phyloP scores from a whole-genome alignment of 129 eudicot species.

The Gnaphalium uliginosum region DNA sequence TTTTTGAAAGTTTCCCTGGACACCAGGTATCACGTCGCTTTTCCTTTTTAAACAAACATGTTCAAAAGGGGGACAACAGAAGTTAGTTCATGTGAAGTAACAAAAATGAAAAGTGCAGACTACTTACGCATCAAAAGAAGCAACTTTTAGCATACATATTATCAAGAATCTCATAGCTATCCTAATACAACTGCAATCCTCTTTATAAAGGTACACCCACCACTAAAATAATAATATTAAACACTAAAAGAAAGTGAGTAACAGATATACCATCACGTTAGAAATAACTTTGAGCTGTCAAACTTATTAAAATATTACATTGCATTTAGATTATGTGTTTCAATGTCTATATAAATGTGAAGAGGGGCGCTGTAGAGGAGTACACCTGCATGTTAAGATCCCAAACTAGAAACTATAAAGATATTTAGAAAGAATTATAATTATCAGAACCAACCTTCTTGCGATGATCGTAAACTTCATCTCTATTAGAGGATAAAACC shows the following conservation, averaged over 20 bases:
- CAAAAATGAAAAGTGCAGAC: conserved; percentile 8
- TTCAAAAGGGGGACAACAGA: neutral
- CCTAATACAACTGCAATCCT: neutral
- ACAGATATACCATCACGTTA: neutral
- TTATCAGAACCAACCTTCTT: conserved; percentile 55
- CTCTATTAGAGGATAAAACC: conserved; percentile 76
- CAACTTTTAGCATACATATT: conserved; percentile 19
- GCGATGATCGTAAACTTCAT: conserved; percentile 51
- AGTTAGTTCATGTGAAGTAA: conserved; percentile 19
- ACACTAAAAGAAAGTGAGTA: conserved; percentile 11
- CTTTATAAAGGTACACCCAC: neutral
- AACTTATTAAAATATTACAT: neutral
- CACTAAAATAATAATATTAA: neutral
- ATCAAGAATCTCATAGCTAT: conserved; percentile 15
- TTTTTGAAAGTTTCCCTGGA: conserved; percentile 69
- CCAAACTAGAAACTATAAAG: too few species aligned
- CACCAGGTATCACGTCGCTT: conserved; percentile 99
- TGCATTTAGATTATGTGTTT: neutral
- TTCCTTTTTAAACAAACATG: conserved; percentile 45
- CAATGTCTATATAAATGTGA: neutral
- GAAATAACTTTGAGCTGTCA: neutral
- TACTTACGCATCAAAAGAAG: conserved; percentile 28
- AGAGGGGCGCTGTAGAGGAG: too few species aligned
- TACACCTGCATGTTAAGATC: too few species aligned
- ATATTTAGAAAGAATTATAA: conserved; percentile 9